Percentiles rank a stretch among this genome's conserved stretches.
phyloP scores from a whole-genome alignment of 305 asterid genomes.

The Stenogyne calaminthoides region DNA sequence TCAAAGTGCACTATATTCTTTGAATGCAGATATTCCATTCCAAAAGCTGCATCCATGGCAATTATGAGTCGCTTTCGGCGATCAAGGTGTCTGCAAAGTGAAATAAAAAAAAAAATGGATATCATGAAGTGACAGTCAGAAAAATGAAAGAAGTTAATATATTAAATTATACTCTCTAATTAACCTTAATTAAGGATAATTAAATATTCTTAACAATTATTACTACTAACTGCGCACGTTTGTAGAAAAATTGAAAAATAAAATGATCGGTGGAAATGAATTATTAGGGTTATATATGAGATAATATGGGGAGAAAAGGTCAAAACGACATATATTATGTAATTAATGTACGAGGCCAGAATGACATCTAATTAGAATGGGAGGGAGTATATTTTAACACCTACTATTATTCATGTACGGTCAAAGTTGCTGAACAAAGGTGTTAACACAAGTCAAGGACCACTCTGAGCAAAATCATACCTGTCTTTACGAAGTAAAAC shows the following conservation, averaged over 20 bases:
- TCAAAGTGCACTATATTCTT: slow-evolving; percentile 86
- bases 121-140: slow-evolving; percentile 1
- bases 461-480: slow-evolving; percentile 34
- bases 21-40: slow-evolving; percentile 88
- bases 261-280: too few relatives aligned
- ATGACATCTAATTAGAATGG: too few relatives aligned
- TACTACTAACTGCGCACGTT: too few relatives aligned
- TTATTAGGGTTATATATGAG: too few relatives aligned
- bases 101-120: slow-evolving; percentile 17
- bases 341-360: too few relatives aligned
- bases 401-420: background rate
- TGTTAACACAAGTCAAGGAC: background rate
- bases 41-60: slow-evolving; percentile 93
- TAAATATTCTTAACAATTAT: too few relatives aligned
- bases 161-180: background rate
- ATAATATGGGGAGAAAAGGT: too few relatives aligned
- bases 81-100: slow-evolving; percentile 67
- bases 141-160: background rate
- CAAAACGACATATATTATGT: too few relatives aligned
- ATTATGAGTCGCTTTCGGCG: slow-evolving; percentile 71
- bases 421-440: slow-evolving; percentile 6
- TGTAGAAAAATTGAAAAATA: too few relatives aligned
- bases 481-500: slow-evolving; percentile 80
- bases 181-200: too few relatives aligned
- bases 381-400: background rate